A percentile compares a stretch with the other conserved stretches of the same genome.
Conservation (phyloP, 2,329 filamentous ascomycete genomes). For the Cytospora piceae region DNA sequence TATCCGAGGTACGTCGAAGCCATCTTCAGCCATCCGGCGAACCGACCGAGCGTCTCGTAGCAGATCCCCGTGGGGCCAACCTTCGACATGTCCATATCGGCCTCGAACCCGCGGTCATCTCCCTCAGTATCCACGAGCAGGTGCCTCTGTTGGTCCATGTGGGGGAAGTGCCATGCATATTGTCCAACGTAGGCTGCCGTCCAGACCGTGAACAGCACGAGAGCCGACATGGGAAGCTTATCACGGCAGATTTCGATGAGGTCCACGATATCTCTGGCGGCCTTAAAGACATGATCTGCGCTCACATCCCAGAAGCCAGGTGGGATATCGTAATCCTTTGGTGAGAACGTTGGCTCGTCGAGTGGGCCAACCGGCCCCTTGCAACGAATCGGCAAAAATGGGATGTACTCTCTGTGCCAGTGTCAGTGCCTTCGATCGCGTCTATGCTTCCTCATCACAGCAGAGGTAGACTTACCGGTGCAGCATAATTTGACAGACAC, state of each 20-base stretch:
- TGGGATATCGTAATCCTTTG: slow-evolving; percentile 47
- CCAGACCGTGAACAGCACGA: slow-evolving; percentile 70
- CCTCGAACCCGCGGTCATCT: slow-evolving; percentile 37
- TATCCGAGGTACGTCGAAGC: slow-evolving; percentile 59
- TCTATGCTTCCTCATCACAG: neutral
- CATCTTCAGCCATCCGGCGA: slow-evolving; percentile 59
- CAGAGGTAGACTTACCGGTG: slow-evolving; percentile 47
- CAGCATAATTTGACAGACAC: slow-evolving; percentile 68
- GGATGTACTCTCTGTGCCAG: slow-evolving; percentile 58
- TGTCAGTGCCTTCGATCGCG: neutral
- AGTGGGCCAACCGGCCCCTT: slow-evolving; percentile 56
- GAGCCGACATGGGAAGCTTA: slow-evolving; percentile 68
- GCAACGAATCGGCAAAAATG: slow-evolving; percentile 65
- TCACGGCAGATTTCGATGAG: slow-evolving; percentile 65
- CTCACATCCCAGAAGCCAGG: slow-evolving; percentile 65
- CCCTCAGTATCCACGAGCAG: slow-evolving; percentile 49
- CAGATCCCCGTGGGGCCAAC: slow-evolving; percentile 52
- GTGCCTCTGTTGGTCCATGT: slow-evolving; percentile 65
- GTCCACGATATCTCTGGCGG: slow-evolving; percentile 66
- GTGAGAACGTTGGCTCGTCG: slow-evolving; percentile 59
- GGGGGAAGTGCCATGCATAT: slow-evolving; percentile 68
- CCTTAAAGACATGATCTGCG: slow-evolving; percentile 64
- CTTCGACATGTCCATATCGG: slow-evolving; percentile 39
- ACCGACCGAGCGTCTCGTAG: slow-evolving; percentile 53
- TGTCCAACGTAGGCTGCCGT: slow-evolving; percentile 67